Evolutionary conservation across 331 rosid genomes (phyloP), one percentile per base, ranked within the genome.

Genomic region (Quercus lobata): DNA sequence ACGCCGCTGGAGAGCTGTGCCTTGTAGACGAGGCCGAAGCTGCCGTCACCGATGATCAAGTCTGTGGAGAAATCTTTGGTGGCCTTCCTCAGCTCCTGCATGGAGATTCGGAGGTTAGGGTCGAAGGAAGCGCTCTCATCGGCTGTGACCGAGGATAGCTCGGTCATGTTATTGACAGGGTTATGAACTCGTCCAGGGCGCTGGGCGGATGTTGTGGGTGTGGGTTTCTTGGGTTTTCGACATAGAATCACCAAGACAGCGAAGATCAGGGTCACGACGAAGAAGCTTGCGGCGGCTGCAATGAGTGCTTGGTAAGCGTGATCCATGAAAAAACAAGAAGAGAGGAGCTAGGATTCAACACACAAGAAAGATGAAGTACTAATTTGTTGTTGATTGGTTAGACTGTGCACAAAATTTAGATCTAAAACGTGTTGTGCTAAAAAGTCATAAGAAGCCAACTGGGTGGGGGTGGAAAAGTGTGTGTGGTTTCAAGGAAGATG

Each of bases 1-100:
- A 5, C 80, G 83, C 96, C 97, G 84, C 70, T 79, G 77, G 92
- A 62, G 86, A 95, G 94, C 14, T 82, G 82, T 5, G 98, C 99
- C 81, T 84, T 88, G 89, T 93, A 95, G 71, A 95, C 99, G 56
- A 91, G 84, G 66, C 98, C 98, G 84, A 95, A 95, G 86, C 97
- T 84, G 11, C 99, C 98, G 80, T 93, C 99, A 72, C 99, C 98
- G 73, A 95, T 89, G 84, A 95, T 83, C 15, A 89, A 87, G 29
- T 87, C 82, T 3, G 88, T 25, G 61, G 93, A 85, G 92, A 95
- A 95, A 74, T 91, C 86, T 30, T 85, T 81, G 56, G 99, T 95
- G 57, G 98, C 98, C 60, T 37, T 58, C 15, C 79, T 32, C 84
- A 93, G 89, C 54, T 95, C 96, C 2, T 80, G 81, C 90, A 89